These are phyloP conservation scores for Calycina herbarum DNA, from an alignment of 2,329 filamentous ascomycete genomes.

Conservation along the genomic window DNA sequence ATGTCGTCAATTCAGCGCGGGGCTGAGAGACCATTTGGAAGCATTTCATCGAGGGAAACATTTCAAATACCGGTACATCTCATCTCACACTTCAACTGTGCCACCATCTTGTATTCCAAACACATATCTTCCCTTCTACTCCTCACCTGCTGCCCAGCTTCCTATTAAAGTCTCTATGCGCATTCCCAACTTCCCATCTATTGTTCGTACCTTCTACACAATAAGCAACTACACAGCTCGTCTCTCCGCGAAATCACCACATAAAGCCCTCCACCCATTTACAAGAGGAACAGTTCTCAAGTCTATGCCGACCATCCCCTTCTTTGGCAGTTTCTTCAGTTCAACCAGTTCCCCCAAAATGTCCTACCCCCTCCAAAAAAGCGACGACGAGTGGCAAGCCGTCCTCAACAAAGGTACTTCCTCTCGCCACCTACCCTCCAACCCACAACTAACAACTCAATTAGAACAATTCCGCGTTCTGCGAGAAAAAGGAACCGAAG, in stretches of 20 bases:
- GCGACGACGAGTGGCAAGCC: constrained; percentile 83
- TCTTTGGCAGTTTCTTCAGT: constrained; percentile 75
- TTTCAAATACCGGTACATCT: constrained; percentile 30
- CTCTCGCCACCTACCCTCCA: constrained; percentile 38
- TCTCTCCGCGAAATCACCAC: constrained; percentile 25
- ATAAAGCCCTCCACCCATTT: constrained; percentile 38
- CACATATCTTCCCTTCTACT: constrained; percentile 9
- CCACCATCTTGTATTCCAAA: constrained; percentile 27
- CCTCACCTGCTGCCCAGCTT: constrained; percentile 9
- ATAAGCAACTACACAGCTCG: constrained; percentile 46
- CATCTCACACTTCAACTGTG: constrained; percentile 8
- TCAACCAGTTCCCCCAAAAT: constrained; percentile 55
- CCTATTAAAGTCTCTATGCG: constrained; percentile 46
- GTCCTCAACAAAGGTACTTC: constrained; percentile 67
- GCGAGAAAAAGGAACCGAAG: constrained; percentile 88
- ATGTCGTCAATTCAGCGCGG: constrained; percentile 22
- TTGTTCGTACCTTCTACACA: constrained; percentile 48
- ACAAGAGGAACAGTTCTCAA: constrained; percentile 44
- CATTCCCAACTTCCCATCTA: constrained; percentile 47
- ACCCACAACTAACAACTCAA: constrained; percentile 32
- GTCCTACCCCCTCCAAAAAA: constrained; percentile 78
- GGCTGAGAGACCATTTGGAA: constrained; percentile 7
- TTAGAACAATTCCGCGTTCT: constrained; percentile 94
- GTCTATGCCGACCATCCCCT: constrained; percentile 78
- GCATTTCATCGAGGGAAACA: constrained; percentile 10